Evolutionary conservation across 345 rosid genomes (phyloP), one percentile per base, ranked within the genome.

Genomic region (Aquilaria sinensis): DNA sequence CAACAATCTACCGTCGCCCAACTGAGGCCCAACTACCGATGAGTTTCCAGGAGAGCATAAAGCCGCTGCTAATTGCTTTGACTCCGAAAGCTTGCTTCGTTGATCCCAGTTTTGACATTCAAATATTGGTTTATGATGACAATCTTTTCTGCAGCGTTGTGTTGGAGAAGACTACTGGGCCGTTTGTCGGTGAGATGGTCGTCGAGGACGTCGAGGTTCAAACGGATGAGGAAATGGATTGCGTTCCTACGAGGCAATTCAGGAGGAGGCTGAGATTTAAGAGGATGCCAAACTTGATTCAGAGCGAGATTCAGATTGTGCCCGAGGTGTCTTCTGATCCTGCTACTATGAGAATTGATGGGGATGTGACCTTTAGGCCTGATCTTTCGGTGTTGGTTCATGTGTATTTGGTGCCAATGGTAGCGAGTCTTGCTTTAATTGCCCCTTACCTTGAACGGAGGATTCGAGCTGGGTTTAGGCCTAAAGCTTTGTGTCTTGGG

Each of bases 191-290:
- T 29, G 98, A 87, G 56, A 87, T 89, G 91, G 67, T 92, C 23
- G 77, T 92, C 11, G 93, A 92, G 48, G 91, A 92, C 68, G 96
- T 92, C 45, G 82, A 85, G 77, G 68, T 72, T 2, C 82, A 79
- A 56, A 34, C 12, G 46, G 74, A 65, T 1, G 31, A 23, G 15
- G 65, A 56, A 12, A 62, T 11, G 12, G 47, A 51, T 47, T 12
- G 46, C 49, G 58, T 43, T 58, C 10, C 6, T 15, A 61, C 31
- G 13, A 76, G 82, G 60, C 95, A 89, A 63, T 87, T 84, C 61
- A 72, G 85, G 75, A 84, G 96, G 85, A 81, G 96, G 63, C 57
- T 89, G 73, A 92, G 98, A 78, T 89, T 89, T 64, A 89, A 85
- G 71, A 92, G 93, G 57, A 81, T 80, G 93, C 96, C 98, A 5